Evolutionary conservation across 352 stramenopile genomes (phyloP).

Genomic region (Globisporangium okanoganense): DNA sequence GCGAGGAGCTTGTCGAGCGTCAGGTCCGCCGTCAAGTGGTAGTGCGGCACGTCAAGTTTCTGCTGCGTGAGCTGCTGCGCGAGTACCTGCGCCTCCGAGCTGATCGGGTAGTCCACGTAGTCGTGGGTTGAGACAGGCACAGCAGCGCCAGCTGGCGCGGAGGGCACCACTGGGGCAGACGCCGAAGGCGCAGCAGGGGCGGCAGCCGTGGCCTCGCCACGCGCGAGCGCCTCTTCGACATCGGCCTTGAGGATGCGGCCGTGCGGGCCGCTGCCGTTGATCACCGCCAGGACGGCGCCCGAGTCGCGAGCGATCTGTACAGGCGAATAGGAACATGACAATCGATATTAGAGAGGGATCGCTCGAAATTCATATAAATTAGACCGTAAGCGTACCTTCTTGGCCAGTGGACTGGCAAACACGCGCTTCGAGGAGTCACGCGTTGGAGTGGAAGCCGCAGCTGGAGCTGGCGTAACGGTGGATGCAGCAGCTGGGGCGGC

Average conservation of each 20-base stretch:
- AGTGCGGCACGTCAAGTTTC: constrained; percentile 96
- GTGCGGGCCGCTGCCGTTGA: constrained; percentile 79
- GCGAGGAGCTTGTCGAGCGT: constrained; percentile 90
- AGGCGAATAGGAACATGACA: neutral
- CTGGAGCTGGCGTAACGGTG: constrained; percentile 12
- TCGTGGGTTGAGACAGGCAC: constrained; percentile 48
- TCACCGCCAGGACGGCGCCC: constrained; percentile 54
- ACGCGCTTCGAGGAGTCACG: constrained; percentile 67
- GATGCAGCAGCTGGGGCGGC: constrained; percentile 19
- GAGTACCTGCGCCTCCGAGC: constrained; percentile 62
- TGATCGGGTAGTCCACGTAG: constrained; percentile 94
- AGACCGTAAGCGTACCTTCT: constrained; percentile 51
- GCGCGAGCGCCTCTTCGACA: constrained; percentile 89
- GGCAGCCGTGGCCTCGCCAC: constrained; percentile 26
- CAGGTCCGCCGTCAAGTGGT: constrained; percentile 96
- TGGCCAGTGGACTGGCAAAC: constrained; percentile 93
- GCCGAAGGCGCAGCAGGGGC: constrained; percentile 9
- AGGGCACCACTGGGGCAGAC: constrained; percentile 17
- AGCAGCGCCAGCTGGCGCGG: constrained; percentile 17
- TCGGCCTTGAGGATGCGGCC: constrained; percentile 94
- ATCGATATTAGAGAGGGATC: constrained; percentile 24
- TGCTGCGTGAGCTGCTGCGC: constrained; percentile 90
- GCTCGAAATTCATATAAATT: constrained; percentile 39
- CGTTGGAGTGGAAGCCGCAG: constrained; percentile 10
- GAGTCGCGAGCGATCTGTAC: constrained; percentile 66